These are phyloP conservation scores for Pogostemon cablin DNA, from an alignment of 257 asterid species.

Conservation along the genomic window DNA sequence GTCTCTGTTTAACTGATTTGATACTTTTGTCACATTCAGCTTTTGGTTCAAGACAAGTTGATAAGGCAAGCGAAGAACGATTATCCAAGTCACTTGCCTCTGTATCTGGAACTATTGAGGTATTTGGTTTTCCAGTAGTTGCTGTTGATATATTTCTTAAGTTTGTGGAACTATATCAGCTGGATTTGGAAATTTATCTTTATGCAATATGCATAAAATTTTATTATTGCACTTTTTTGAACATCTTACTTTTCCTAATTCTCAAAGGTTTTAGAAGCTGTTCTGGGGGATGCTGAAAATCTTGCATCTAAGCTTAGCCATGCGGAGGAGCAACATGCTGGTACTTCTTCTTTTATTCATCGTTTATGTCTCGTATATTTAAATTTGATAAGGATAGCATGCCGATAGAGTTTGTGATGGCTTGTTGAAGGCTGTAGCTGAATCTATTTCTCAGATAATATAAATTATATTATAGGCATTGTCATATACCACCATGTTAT, in stretches of 20 bases:
- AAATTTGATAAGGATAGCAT: no score
- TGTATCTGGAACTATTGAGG: slow-evolving; percentile 48
- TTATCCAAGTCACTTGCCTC: slow-evolving; percentile 40
- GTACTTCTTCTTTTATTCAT: slow-evolving; percentile 40
- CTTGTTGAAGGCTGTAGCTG: background rate
- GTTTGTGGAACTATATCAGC: background rate
- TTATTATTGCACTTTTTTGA: slow-evolving; percentile 23
- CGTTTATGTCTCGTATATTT: background rate
- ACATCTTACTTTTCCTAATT: slow-evolving; percentile 1
- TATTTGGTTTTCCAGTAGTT: slow-evolving; percentile 31
- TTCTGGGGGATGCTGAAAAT: slow-evolving; percentile 43
- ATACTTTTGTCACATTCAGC: slow-evolving; percentile 39
- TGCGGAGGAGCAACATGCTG: slow-evolving; percentile 45
- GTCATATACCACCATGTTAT: background rate
- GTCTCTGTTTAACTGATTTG: slow-evolving; percentile 22
- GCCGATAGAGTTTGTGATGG: background rate
- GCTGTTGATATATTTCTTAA: slow-evolving; percentile 21
- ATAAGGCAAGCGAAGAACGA: slow-evolving; percentile 35
- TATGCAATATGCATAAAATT: background rate
- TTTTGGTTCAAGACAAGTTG: slow-evolving; percentile 49
- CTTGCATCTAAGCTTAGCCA: slow-evolving; percentile 36
- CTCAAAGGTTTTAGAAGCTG: slow-evolving; percentile 46
- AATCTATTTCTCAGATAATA: slow-evolving; percentile 10
- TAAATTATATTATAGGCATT: slow-evolving; percentile 4
- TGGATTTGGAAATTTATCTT: slow-evolving; percentile 4